Conservation (phyloP, 345 rosid species). For the Orychophragmus violaceus region DNA sequence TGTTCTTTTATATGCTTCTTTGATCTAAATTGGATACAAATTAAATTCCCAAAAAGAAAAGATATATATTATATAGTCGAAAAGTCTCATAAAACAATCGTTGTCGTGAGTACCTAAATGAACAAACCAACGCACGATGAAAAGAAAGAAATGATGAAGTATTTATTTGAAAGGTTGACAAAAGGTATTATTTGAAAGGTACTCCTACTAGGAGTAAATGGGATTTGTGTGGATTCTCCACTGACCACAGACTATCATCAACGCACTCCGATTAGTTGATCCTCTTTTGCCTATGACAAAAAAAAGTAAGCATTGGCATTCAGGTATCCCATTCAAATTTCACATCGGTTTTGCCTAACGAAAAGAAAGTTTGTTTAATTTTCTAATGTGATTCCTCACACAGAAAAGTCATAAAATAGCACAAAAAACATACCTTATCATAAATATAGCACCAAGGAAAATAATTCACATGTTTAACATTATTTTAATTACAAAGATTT, state of each 20-base stretch:
- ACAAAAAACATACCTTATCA: too few species aligned
- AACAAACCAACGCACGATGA: conserved; percentile 1
- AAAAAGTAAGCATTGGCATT: too few species aligned
- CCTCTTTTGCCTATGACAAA: not conserved
- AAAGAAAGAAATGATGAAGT: not conserved
- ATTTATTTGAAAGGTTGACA: not conserved
- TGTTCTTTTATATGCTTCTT: not conserved
- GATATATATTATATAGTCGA: too few species aligned
- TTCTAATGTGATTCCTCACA: not conserved
- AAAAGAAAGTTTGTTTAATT: not conserved
- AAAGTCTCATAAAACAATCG: too few species aligned
- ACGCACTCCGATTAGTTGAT: not conserved
- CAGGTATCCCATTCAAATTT: too few species aligned
- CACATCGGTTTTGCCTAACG: too few species aligned
- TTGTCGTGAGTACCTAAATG: not conserved
- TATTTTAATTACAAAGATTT: too few species aligned
- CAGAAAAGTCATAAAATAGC: too few species aligned
- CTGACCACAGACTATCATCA: not conserved
- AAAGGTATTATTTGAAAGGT: not conserved
- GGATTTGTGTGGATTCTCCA: conserved; percentile 5
- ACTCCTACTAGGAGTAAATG: not conserved
- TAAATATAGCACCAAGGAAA: too few species aligned
- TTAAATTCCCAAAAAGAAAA: too few species aligned
- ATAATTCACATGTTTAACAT: too few species aligned
- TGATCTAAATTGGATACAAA: not conserved